A percentile compares a stretch with the other conserved stretches of the same genome.
Evolutionary conservation across 164 flowering plant genomes (phyloP).

Genomic region (Dillenia suffruticosa): DNA sequence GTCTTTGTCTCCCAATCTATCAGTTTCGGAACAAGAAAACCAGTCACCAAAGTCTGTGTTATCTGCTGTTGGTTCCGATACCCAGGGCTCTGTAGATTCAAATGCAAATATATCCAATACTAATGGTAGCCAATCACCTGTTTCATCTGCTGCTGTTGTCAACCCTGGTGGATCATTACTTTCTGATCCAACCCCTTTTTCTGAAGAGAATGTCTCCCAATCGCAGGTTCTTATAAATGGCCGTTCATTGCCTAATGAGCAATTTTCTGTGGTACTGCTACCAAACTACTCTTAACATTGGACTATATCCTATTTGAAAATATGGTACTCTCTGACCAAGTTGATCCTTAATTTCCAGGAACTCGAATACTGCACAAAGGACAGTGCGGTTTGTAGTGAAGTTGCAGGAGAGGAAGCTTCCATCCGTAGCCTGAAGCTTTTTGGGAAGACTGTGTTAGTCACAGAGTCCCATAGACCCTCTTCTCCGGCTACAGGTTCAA

Average conservation of each 20-base stretch:
- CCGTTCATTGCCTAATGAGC: constrained; percentile 16
- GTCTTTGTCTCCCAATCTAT: constrained; percentile 32
- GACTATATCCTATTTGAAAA: not conserved
- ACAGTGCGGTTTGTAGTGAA: constrained; percentile 12
- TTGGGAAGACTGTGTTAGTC: constrained; percentile 58
- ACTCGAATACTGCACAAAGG: constrained; percentile 19
- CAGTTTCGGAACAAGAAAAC: constrained; percentile 38
- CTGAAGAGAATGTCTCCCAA: constrained; percentile 24
- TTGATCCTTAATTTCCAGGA: constrained; percentile 20
- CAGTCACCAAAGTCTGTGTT: constrained; percentile 65
- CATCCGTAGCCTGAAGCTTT: constrained; percentile 48
- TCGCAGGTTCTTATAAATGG: constrained; percentile 10
- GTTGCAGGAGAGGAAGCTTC: constrained; percentile 25
- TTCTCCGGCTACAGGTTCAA: constrained; percentile 13
- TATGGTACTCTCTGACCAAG: not conserved
- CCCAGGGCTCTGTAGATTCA: constrained; percentile 30
- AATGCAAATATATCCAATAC: constrained; percentile 11
- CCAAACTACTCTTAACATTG: too few relatives aligned
- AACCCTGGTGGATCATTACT: constrained; percentile 14
- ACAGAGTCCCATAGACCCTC: constrained; percentile 33
- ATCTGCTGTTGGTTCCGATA: constrained; percentile 45
- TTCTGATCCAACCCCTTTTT: constrained; percentile 15
- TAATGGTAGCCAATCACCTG: constrained; percentile 40
- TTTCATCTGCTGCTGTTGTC: constrained; percentile 34
- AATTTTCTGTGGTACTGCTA: constrained; percentile 27